Evolutionary conservation across 2,329 filamentous ascomycete species (phyloP).

Genomic region (Chaetomium sp.): DNA sequence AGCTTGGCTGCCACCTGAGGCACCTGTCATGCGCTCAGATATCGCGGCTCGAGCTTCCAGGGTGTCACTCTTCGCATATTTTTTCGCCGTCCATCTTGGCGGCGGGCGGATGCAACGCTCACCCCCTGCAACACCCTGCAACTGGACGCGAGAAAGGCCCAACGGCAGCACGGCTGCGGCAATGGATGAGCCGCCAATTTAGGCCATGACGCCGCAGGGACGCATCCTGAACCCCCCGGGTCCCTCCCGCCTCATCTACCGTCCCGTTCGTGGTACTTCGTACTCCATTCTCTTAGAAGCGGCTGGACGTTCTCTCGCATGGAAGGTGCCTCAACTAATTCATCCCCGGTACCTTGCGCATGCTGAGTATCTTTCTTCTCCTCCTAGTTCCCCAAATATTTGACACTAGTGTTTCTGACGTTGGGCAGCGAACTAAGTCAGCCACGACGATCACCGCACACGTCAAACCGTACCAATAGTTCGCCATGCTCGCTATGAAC

Average conservation of each 20-base stretch:
- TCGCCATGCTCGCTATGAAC: neutral
- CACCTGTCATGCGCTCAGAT: constrained; percentile 1
- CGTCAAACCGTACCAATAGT: constrained; percentile 2
- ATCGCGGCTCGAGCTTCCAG: constrained; percentile 10
- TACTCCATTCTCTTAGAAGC: too few species aligned
- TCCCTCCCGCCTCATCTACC: neutral
- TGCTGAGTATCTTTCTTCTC: neutral
- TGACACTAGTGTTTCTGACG: neutral
- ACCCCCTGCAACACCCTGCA: neutral
- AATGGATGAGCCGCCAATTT: constrained; percentile 8
- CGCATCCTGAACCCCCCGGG: constrained; percentile 4
- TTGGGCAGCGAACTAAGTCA: neutral
- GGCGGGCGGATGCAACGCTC: constrained; percentile 14
- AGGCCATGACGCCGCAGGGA: neutral
- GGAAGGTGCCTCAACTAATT: neutral
- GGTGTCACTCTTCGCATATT: constrained; percentile 16
- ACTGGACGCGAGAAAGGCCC: neutral
- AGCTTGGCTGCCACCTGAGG: constrained; percentile 8
- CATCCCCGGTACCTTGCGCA: neutral
- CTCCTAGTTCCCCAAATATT: neutral
- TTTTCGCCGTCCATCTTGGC: constrained; percentile 20
- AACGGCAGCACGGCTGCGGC: constrained; percentile 10
- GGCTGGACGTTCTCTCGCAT: too few species aligned
- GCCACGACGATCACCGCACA: constrained; percentile 1
- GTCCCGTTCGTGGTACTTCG: too few species aligned